These are phyloP conservation scores for Clausena lansium DNA, from an alignment of 345 rosid species.

Conservation along the genomic window DNA sequence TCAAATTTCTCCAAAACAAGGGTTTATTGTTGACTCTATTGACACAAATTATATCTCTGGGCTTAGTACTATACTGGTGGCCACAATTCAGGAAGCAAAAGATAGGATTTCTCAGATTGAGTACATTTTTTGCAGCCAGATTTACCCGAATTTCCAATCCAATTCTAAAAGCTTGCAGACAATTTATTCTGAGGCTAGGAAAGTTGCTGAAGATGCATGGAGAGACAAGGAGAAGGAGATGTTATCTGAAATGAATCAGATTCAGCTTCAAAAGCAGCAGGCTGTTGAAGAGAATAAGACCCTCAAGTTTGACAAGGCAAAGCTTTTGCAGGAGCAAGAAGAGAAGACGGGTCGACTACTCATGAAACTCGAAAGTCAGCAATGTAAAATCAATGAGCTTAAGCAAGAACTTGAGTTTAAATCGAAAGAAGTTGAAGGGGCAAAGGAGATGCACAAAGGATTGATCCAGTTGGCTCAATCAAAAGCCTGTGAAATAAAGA, in stretches of 20 bases:
- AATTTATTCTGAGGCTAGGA: slow-evolving; percentile 47
- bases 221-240: slow-evolving; percentile 50
- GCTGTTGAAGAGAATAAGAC: slow-evolving; percentile 35
- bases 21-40: slow-evolving; percentile 32
- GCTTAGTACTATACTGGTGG: slow-evolving; percentile 76
- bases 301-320: slow-evolving; percentile 44
- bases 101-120: slow-evolving; percentile 91
- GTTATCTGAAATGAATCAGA: slow-evolving; percentile 44
- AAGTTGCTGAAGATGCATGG: slow-evolving; percentile 55
- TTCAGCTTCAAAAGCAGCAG: slow-evolving; percentile 47
- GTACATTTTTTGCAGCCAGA: slow-evolving; percentile 81
- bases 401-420: slow-evolving; percentile 38
- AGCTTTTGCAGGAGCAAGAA: slow-evolving; percentile 26
- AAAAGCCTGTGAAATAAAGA: slow-evolving; percentile 25
- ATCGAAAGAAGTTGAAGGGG: slow-evolving; percentile 44
- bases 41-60: slow-evolving; percentile 55
- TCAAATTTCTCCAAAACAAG: slow-evolving; percentile 23
- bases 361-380: slow-evolving; percentile 25
- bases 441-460: slow-evolving; percentile 39
- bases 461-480: slow-evolving; percentile 43
- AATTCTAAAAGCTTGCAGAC: slow-evolving; percentile 51
- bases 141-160: slow-evolving; percentile 65
- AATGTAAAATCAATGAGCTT: slow-evolving; percentile 31
- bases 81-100: slow-evolving; percentile 86
- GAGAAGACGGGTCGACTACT: slow-evolving; percentile 23